Evolutionary conservation across 495 filamentous ascomycete genomes (phyloP), one percentile per base, ranked within the genome.

Genomic region (Tuber calosporum): DNA sequence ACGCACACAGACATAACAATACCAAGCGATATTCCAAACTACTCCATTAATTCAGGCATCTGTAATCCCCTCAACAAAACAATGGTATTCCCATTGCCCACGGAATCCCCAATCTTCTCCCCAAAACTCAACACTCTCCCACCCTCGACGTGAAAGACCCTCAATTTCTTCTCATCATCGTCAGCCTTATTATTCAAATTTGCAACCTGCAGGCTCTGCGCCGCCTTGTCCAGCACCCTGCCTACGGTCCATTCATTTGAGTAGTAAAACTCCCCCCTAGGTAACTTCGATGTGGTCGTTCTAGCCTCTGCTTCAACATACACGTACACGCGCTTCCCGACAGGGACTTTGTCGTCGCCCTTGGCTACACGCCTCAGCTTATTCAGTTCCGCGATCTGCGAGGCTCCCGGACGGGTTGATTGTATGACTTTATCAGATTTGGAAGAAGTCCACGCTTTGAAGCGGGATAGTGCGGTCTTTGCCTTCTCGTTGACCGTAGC

Each of bases 101-200:
- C 81, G 15, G 86, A 86, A 80, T 89, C 86, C 11, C 90, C 94
- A 34, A 90, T 83, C 83, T 93, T 91, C 83, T 97, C 93, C 36
- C 87, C 88, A 82, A 97, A 99, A 68, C 91, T 91, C 75, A 99
- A 80, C 73, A 98, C 84, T 72, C 92, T 84, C 1, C 96, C 96
- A 0, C 89, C 90, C 81, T 98, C 95, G 0, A 97, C 91, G 82
- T 98, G 94, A 73, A 95, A 99, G 1, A 99, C 87, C 48, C 94
- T 82, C 75, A 99, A 79, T 80, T 88, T 88, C 41, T 91, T 90
- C 83, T 91, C 89, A 84, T 96, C 93, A 22, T 90, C 86, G 39
- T 86, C 88, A 30, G 86, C 90, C 72, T 92, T 86, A 81, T 97
- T 97, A 80, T 97, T 97, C 74, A 96, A 77, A 82, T 97, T 97